A percentile compares a stretch with the other conserved stretches of the same genome.
These are phyloP conservation scores for Skeletonema grethae DNA, from an alignment of 108 stramenopile genomes.

Conservation along the genomic window DNA sequence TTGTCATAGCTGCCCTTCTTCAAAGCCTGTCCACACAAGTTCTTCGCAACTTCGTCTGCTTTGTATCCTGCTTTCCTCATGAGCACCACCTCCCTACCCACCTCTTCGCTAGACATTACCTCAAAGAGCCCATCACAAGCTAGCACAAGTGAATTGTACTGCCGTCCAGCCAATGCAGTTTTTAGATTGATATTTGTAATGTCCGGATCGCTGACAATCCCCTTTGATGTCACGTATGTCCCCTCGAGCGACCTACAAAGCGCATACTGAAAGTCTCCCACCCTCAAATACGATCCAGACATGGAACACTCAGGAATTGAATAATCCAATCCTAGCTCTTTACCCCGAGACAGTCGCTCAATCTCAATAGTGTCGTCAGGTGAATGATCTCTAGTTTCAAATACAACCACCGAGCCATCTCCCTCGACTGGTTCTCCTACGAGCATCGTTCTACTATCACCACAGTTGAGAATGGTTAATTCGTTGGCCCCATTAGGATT, in stretches of 20 bases:
- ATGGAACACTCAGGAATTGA: conserved; percentile 62
- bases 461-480: conserved; percentile 71
- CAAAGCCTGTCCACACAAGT: conserved; percentile 70
- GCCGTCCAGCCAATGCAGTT: conserved; percentile 35
- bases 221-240: conserved; percentile 73
- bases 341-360: conserved; percentile 53
- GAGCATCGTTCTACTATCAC: conserved; percentile 74
- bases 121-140: conserved; percentile 84
- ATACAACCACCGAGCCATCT: conserved; percentile 47
- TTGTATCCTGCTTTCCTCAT: conserved; percentile 52
- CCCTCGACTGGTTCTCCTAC: conserved; percentile 31
- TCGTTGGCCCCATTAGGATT: conserved; percentile 48
- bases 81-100: conserved; percentile 56
- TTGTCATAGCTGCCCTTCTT: conserved; percentile 79
- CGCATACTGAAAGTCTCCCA: conserved; percentile 79
- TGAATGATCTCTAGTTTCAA: conserved; percentile 73
- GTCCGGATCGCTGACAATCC: conserved; percentile 73
- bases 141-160: conserved; percentile 54
- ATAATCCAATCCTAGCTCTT: conserved; percentile 57
- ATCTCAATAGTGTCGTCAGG: conserved; percentile 63
- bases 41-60: conserved; percentile 69
- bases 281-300: conserved; percentile 52
- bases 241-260: conserved; percentile 74
- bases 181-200: conserved; percentile 41
- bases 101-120: conserved; percentile 79